A percentile compares a stretch with the other conserved stretches of the same genome.
phyloP scores from a whole-genome alignment of 1,139 yeast genomes.

The Petasospora rhodanensis region DNA sequence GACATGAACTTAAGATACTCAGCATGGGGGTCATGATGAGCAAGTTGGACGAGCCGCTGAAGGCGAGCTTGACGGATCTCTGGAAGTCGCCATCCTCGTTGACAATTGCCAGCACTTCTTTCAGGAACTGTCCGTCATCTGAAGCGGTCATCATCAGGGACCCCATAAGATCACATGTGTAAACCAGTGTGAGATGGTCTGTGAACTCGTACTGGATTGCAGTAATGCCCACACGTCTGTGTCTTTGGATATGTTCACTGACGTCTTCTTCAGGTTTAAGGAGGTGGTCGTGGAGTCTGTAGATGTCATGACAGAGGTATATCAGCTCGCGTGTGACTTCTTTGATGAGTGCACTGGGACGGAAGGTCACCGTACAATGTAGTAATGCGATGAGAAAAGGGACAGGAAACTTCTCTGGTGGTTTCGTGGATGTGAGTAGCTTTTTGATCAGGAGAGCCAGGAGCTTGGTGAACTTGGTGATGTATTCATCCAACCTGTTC shows the following conservation, averaged over 20 bases:
- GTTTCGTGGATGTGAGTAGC: constrained; percentile 4
- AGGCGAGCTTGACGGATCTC: constrained; percentile 8
- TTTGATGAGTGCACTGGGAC: constrained; percentile 22
- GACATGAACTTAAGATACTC: constrained; percentile 33
- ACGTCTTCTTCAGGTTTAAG: constrained; percentile 16
- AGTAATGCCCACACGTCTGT: constrained; percentile 18
- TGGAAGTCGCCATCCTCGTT: constrained; percentile 3
- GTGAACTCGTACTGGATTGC: constrained; percentile 19
- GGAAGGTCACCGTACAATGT: constrained; percentile 15
- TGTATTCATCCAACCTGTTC: constrained; percentile 17
- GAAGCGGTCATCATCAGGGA: constrained; percentile 8
- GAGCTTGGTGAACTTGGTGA: constrained; percentile 7
- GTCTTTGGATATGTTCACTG: constrained; percentile 16
- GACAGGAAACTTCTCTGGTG: constrained; percentile 13
- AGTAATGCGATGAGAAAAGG: constrained; percentile 22
- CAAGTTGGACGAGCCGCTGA: constrained; percentile 17
- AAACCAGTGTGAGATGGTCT: constrained; percentile 15
- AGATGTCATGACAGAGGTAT: constrained; percentile 1
- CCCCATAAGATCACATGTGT: constrained; percentile 16
- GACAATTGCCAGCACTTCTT: constrained; percentile 1
- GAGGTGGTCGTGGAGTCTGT: constrained; percentile 2
- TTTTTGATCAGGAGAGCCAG: constrained; percentile 4
- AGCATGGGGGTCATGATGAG: constrained; percentile 30
- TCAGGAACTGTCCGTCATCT: constrained; percentile 9
- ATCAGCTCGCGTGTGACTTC: constrained; percentile 4